Evolutionary conservation across 2,329 filamentous ascomycete genomes (phyloP).

Genomic region (Aspergillus jensenii): DNA sequence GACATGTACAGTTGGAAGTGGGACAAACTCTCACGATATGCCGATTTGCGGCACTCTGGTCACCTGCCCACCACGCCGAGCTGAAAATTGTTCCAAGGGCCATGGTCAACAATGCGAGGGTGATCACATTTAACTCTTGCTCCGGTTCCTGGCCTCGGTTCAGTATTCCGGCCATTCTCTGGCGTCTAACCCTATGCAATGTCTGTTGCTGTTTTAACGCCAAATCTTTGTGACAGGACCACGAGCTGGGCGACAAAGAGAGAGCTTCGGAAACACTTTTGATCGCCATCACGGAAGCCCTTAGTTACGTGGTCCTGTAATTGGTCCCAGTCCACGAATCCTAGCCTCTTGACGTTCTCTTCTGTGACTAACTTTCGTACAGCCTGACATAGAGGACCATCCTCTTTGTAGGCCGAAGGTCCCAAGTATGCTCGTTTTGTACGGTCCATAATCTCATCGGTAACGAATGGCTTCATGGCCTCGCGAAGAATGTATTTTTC

Average conservation of each 20-base stretch:
- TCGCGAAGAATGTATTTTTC: slow-evolving; percentile 57
- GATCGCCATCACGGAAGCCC: slow-evolving; percentile 42
- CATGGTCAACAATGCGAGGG: neutral
- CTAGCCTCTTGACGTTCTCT: slow-evolving; percentile 39
- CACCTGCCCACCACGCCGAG: neutral
- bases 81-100: neutral
- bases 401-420: slow-evolving; percentile 41
- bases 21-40: neutral
- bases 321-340: slow-evolving; percentile 43
- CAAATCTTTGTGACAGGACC: slow-evolving; percentile 45
- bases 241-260: slow-evolving; percentile 46
- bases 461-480: slow-evolving; percentile 52
- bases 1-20: neutral
- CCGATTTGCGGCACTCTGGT: neutral
- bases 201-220: slow-evolving; percentile 36
- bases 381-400: slow-evolving; percentile 45
- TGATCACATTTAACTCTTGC: neutral
- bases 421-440: slow-evolving; percentile 54
- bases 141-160: neutral
- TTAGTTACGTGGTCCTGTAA: slow-evolving; percentile 35
- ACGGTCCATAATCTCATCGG: slow-evolving; percentile 51
- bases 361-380: slow-evolving; percentile 32
- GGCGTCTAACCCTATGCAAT: neutral
- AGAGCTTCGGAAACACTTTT: slow-evolving; percentile 36
- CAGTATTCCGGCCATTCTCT: neutral